These are phyloP conservation scores for Phytophthora brassicae DNA, from an alignment of 352 stramenopile genomes.

Conservation along the genomic window DNA sequence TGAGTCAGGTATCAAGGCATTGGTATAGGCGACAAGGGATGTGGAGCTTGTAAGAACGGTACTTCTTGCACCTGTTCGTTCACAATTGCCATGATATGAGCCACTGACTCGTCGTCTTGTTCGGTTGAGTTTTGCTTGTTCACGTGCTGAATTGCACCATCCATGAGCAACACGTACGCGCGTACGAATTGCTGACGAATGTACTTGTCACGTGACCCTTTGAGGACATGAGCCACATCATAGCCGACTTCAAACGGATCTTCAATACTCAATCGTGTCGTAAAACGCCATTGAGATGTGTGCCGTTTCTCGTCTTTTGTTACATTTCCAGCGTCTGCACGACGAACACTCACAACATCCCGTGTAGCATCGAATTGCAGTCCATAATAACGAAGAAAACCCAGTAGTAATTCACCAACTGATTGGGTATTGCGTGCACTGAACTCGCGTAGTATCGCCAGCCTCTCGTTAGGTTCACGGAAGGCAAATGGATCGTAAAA, in stretches of 20 bases:
- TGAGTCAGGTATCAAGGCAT: slow-evolving; percentile 22
- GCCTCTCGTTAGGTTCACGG: slow-evolving; percentile 45
- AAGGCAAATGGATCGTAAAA: slow-evolving; percentile 82
- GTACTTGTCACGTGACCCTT: slow-evolving; percentile 84
- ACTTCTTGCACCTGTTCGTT: slow-evolving; percentile 48
- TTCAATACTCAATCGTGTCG: slow-evolving; percentile 92
- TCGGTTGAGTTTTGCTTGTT: slow-evolving; percentile 2
- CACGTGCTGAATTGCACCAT: slow-evolving; percentile 38
- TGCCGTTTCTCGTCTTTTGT: slow-evolving; percentile 79
- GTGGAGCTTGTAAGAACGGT: slow-evolving; percentile 39
- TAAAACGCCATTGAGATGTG: slow-evolving; percentile 69
- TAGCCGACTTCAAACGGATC: slow-evolving; percentile 99
- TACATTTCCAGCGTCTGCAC: slow-evolving; percentile 50
- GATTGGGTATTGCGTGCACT: slow-evolving; percentile 49
- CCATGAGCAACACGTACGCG: slow-evolving; percentile 63
- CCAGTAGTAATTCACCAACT: slow-evolving; percentile 66
- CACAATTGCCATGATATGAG: slow-evolving; percentile 37
- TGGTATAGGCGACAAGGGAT: slow-evolving; percentile 25
- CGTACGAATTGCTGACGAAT: slow-evolving; percentile 83
- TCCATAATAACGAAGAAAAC: slow-evolving; percentile 81
- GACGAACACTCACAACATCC: slow-evolving; percentile 69
- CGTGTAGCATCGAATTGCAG: slow-evolving; percentile 69
- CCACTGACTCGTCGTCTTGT: slow-evolving; percentile 18
- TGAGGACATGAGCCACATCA: slow-evolving; percentile 97
- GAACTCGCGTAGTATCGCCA: slow-evolving; percentile 43